Base-by-base conservation (phyloP, 805 yeast genomes). In the Lachancea dasiensis region DNA sequence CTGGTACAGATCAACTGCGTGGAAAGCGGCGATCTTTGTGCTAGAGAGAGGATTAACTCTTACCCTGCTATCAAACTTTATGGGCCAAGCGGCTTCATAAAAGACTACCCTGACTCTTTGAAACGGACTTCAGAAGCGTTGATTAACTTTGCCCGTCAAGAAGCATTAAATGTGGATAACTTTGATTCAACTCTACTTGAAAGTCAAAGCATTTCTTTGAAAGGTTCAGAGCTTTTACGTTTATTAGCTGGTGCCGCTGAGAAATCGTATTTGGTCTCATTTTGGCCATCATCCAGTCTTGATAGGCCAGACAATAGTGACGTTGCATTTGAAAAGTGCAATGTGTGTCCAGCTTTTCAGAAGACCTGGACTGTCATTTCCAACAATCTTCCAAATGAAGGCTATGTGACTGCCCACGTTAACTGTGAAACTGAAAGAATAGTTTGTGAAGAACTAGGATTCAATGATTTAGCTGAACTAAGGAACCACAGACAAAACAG, bases 1-100 rank as follows among this genome's bases (percentile, higher is more conserved):
- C 73, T 87, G 70, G 69, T 75, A 41, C 90, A 84, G 53, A 95
- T 92, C 24, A 78, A 92, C 60, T 92, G 98, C 63, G 73, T 83
- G 6, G 85, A 75, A 32, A 73, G 81, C 52, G 96, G 95, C 9
- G 97, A 90, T 56, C 65, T 92, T 37, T 92, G 98, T 61, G 67
- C 62, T 6, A 65, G 77, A 17, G 84, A 85, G 59, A 69, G 70
- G 3, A 72, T 90, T 39, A 49, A 40, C 14, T 72, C 65, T n/a
- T 89, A 74, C 56, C 98, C 98, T 5, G 64, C 71, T 15, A 61
- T 90, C 27, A 67, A 81, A 38, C 66, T 90, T 6, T 89, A 82
- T 61, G 77, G 77, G 1, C 81, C 86, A 0, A 61, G 64, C 17
- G 75, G 73, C 38, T 54, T 51, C 58, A 49, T 60, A 50, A 48